A percentile compares a stretch with the other conserved stretches of the same genome.
Evolutionary conservation across 2,329 filamentous ascomycete species (phyloP).

Genomic region (Didymella segeticola): DNA sequence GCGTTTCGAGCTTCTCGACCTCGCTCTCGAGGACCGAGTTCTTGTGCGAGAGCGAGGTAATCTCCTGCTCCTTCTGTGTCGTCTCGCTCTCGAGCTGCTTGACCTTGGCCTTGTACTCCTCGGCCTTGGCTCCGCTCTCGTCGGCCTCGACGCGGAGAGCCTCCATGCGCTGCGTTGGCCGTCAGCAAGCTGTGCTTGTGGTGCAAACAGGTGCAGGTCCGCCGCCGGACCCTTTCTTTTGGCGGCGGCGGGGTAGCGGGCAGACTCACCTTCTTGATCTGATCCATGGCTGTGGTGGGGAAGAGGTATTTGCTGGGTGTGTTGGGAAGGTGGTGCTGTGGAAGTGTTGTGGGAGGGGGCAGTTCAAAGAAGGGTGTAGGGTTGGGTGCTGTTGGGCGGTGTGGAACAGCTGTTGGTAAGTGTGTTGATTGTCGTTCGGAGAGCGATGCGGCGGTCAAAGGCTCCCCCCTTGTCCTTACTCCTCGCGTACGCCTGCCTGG

Average conservation of each 20-base stretch:
- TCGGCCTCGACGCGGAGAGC: constrained; percentile 93
- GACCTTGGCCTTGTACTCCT: constrained; percentile 86
- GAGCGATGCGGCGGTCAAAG: too few species aligned
- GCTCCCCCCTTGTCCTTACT: too few species aligned
- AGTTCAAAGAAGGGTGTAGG: too few species aligned
- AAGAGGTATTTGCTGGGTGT: constrained; percentile 4
- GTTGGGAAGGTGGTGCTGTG: not conserved
- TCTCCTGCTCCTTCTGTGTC: constrained; percentile 95
- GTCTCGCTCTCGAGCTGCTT: constrained; percentile 95
- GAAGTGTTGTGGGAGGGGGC: constrained; percentile 6
- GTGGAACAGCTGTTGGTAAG: constrained; percentile 11
- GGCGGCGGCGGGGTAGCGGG: constrained; percentile 49
- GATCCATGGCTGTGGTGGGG: constrained; percentile 68
- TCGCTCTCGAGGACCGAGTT: constrained; percentile 89
- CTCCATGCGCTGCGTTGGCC: constrained; percentile 79
- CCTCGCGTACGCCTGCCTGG: too few species aligned
- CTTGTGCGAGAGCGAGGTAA: constrained; percentile 94
- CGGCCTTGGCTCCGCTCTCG: constrained; percentile 78
- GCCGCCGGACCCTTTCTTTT: too few species aligned
- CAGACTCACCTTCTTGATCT: constrained; percentile 83
- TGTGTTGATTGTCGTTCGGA: constrained; percentile 34
- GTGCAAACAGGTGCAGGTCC: not conserved
- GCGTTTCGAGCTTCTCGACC: constrained; percentile 88
- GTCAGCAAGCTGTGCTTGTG: constrained; percentile 35
- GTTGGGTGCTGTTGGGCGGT: too few species aligned